Percentiles rank a stretch among this genome's conserved stretches.
phyloP scores from a whole-genome alignment of 345 rosid species.

The Dovyalis caffra region DNA sequence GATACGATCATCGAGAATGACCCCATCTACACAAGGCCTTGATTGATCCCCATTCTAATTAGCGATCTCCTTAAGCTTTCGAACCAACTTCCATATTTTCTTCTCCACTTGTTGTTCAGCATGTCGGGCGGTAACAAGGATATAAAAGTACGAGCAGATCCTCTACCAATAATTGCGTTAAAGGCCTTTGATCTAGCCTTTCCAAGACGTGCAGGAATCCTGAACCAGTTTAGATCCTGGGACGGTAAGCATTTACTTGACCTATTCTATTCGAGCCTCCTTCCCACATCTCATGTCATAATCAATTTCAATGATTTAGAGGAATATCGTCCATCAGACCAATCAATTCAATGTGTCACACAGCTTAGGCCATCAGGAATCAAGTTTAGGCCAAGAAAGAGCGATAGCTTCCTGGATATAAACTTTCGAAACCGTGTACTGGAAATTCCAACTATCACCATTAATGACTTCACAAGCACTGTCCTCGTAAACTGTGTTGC shows the following conservation, averaged over 20 bases:
- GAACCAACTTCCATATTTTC: slow-evolving; percentile 27
- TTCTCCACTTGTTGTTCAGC: slow-evolving; percentile 8
- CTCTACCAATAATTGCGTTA: slow-evolving; percentile 14
- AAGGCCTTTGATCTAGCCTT: slow-evolving; percentile 3
- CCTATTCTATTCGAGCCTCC: slow-evolving; percentile 10
- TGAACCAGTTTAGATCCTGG: not conserved
- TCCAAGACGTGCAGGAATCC: not conserved
- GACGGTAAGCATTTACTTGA: slow-evolving; percentile 19
- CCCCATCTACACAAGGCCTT: slow-evolving; percentile 14
- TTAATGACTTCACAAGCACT: slow-evolving; percentile 13
- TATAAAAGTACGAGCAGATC: not conserved
- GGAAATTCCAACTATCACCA: slow-evolving; percentile 13
- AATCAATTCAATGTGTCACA: not conserved
- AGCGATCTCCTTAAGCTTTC: slow-evolving; percentile 25
- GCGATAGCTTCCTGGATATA: slow-evolving; percentile 6
- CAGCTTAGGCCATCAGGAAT: slow-evolving; percentile 20
- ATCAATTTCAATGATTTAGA: not conserved
- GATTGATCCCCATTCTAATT: slow-evolving; percentile 17
- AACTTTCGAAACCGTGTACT: slow-evolving; percentile 6
- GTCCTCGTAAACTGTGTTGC: slow-evolving; percentile 19
- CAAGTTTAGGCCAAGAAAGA: slow-evolving; percentile 4
- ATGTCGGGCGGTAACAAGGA: not conserved
- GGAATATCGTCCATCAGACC: slow-evolving; percentile 2
- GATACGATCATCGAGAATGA: not conserved
- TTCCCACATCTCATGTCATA: not conserved